Conservation (phyloP, 2,329 filamentous ascomycete species). For the Fusarium musae region DNA sequence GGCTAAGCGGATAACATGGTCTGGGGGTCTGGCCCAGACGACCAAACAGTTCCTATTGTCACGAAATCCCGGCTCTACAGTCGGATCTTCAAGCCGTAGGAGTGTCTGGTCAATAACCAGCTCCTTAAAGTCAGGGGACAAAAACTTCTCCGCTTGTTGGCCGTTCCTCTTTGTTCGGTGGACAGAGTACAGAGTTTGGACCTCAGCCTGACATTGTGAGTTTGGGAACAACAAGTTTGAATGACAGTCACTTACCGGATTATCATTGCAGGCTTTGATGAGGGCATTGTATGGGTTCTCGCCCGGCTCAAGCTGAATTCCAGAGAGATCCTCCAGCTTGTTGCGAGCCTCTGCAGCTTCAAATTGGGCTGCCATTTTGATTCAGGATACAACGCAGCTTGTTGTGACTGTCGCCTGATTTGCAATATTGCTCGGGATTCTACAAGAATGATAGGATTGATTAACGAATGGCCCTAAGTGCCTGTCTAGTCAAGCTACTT, state of each 20-base stretch:
- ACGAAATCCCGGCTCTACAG: slow-evolving; percentile 73
- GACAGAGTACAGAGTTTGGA: slow-evolving; percentile 76
- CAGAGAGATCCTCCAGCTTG: slow-evolving; percentile 66
- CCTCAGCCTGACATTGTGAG: slow-evolving; percentile 62
- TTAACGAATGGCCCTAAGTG: neutral
- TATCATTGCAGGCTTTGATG: slow-evolving; percentile 73
- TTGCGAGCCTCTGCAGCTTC: slow-evolving; percentile 55
- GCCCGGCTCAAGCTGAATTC: slow-evolving; percentile 59
- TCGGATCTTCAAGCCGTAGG: slow-evolving; percentile 71
- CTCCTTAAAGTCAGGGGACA: slow-evolving; percentile 73
- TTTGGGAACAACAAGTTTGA: neutral
- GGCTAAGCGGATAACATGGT: slow-evolving; percentile 75
- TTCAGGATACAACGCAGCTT: neutral
- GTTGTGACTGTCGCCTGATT: neutral
- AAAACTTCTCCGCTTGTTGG: slow-evolving; percentile 79
- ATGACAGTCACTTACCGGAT: slow-evolving; percentile 64
- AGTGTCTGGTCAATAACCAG: slow-evolving; percentile 82
- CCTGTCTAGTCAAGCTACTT: neutral
- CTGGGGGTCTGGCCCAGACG: slow-evolving; percentile 87
- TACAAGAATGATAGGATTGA: neutral
- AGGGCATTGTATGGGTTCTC: slow-evolving; percentile 83
- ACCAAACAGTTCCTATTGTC: slow-evolving; percentile 86
- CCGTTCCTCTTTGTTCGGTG: slow-evolving; percentile 81
- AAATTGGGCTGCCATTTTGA: slow-evolving; percentile 31
- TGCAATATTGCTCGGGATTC: neutral